Conservation (phyloP, 2,329 filamentous ascomycete species). For the Colletotrichum coccodes region DNA sequence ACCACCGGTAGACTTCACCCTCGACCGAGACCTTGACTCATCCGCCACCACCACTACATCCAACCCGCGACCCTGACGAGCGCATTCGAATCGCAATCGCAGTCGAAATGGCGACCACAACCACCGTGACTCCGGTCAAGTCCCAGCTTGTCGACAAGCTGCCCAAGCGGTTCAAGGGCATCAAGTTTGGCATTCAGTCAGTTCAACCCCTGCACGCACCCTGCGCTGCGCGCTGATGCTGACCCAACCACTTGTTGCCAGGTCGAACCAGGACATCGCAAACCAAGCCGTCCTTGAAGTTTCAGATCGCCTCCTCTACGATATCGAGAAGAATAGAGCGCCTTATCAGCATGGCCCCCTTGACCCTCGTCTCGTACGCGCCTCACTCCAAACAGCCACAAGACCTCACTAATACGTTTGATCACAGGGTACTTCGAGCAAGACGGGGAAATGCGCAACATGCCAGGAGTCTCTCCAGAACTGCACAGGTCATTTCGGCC, state of each 20-base stretch:
- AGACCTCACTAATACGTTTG: background rate
- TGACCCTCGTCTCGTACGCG: conserved; percentile 77
- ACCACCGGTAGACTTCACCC: conserved; percentile 22
- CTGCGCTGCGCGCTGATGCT: background rate
- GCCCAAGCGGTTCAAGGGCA: conserved; percentile 90
- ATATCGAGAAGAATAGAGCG: conserved; percentile 81
- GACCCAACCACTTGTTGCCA: conserved; percentile 44
- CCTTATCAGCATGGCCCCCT: conserved; percentile 87
- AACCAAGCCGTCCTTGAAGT: conserved; percentile 96
- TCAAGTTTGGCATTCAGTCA: conserved; percentile 94
- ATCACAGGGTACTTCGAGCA: conserved; percentile 82
- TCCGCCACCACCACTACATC: background rate
- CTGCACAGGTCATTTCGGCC: conserved; percentile 95
- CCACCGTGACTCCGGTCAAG: conserved; percentile 65
- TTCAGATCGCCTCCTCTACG: conserved; percentile 93
- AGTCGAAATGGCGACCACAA: conserved; percentile 33
- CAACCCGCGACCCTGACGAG: background rate
- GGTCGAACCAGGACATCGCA: conserved; percentile 92
- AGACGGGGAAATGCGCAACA: conserved; percentile 81
- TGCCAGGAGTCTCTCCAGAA: conserved; percentile 84
- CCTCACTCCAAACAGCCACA: conserved; percentile 24
- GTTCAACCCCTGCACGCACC: conserved; percentile 1
- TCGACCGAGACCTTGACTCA: conserved; percentile 19
- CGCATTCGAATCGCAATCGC: background rate
- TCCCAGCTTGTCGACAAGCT: conserved; percentile 89